Conservation (phyloP, 257 asterid species). For the Solanum virginianum region DNA sequence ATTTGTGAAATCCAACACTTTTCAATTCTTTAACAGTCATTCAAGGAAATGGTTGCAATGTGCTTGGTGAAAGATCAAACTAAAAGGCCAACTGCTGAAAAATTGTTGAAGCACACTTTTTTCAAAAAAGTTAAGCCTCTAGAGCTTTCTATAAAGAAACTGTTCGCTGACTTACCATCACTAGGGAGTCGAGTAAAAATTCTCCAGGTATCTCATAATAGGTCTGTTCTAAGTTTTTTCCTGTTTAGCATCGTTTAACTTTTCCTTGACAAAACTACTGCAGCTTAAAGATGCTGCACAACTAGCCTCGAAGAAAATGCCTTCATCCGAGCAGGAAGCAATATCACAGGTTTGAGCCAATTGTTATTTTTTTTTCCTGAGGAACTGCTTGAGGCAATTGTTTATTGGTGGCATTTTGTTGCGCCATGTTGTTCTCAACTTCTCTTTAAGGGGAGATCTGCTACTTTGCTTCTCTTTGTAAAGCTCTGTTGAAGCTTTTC, state of each 20-base stretch:
- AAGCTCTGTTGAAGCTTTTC: not conserved
- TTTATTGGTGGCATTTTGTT: not conserved
- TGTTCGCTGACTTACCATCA: slow-evolving; percentile 82
- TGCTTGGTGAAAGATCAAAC: slow-evolving; percentile 99
- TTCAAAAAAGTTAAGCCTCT: slow-evolving; percentile 91
- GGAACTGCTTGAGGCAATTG: slow-evolving; percentile 32
- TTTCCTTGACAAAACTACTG: slow-evolving; percentile 15
- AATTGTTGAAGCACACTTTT: slow-evolving; percentile 76
- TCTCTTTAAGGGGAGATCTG: not conserved
- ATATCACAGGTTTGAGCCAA: slow-evolving; percentile 66
- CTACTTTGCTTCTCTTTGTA: not conserved
- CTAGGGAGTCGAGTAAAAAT: slow-evolving; percentile 85
- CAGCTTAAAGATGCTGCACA: slow-evolving; percentile 96
- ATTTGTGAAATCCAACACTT: not conserved
- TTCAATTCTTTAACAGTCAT: slow-evolving; percentile 46
- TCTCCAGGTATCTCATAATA: slow-evolving; percentile 53
- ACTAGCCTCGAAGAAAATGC: slow-evolving; percentile 84
- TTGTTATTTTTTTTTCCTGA: slow-evolving; percentile 1
- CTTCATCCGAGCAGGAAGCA: slow-evolving; percentile 93
- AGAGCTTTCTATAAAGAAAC: slow-evolving; percentile 66
- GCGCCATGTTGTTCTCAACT: not conserved
- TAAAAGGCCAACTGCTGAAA: slow-evolving; percentile 97
- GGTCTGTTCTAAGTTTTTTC: not conserved
- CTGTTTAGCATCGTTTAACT: slow-evolving; percentile 1
- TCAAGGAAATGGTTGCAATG: slow-evolving; percentile 99